Percentiles rank a stretch among this genome's conserved stretches.
Conservation (phyloP, 2,329 filamentous ascomycete species). For the Epichloe elymi region DNA sequence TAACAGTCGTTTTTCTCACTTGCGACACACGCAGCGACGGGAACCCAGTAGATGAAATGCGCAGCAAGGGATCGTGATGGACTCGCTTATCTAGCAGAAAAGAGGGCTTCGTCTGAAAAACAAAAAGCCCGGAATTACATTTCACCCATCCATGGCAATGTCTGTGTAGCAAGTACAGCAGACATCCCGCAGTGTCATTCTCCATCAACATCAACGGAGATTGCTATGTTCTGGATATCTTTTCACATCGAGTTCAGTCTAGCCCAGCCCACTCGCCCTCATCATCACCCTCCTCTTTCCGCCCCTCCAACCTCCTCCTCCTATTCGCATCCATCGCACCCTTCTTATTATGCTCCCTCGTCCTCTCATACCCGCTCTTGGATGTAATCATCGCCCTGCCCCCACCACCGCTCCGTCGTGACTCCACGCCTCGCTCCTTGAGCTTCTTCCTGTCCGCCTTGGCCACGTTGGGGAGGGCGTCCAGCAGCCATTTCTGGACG, state of each 20-base stretch:
- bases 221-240: no score
- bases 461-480: conserved; percentile 68
- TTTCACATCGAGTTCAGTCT: conserved; percentile 21
- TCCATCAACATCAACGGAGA: no score
- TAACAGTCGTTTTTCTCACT: no score
- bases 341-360: conserved; percentile 51
- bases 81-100: no score
- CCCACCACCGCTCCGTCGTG: conserved; percentile 33
- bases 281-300: background rate
- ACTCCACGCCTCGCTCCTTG: conserved; percentile 70
- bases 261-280: conserved; percentile 35
- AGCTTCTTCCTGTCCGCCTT: conserved; percentile 77
- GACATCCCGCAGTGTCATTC: no score
- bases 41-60: no score
- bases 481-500: conserved; percentile 75
- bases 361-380: conserved; percentile 63
- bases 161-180: no score
- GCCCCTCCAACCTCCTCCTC: conserved; percentile 31
- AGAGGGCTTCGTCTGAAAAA: no score
- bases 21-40: no score
- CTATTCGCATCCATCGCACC: conserved; percentile 51
- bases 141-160: no score
- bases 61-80: no score
- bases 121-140: no score
- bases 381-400: conserved; percentile 59